Conservation (phyloP, 2,329 filamentous ascomycete genomes). For the Aspergillus versicolor region DNA sequence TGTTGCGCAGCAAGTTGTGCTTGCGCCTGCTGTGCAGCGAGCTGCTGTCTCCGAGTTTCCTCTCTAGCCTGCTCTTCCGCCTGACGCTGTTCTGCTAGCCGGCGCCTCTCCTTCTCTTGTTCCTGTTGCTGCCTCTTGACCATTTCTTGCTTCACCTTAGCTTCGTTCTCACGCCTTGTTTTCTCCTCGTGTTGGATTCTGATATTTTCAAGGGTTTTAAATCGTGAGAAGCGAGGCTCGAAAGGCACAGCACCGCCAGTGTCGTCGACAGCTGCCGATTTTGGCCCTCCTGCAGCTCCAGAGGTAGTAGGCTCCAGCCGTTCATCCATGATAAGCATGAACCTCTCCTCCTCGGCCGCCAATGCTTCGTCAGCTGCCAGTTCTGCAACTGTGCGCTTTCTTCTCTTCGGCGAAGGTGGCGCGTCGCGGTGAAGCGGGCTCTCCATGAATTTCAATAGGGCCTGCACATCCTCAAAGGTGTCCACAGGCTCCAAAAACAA, state of each 20-base stretch:
- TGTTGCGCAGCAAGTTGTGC: constrained; percentile 42
- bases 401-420: constrained; percentile 79
- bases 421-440: constrained; percentile 75
- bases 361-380: constrained; percentile 92
- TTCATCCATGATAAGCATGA: constrained; percentile 91
- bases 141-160: constrained; percentile 51
- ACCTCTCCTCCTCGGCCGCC: constrained; percentile 83
- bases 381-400: constrained; percentile 92
- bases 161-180: constrained; percentile 48
- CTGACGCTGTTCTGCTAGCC: constrained; percentile 44
- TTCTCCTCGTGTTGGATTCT: constrained; percentile 74
- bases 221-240: constrained; percentile 83
- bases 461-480: constrained; percentile 66
- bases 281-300: constrained; percentile 56
- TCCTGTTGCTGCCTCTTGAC: constrained; percentile 49
- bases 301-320: constrained; percentile 64
- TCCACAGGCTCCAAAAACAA: constrained; percentile 76
- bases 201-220: constrained; percentile 87
- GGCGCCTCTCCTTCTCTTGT: constrained; percentile 49
- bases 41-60: constrained; percentile 39
- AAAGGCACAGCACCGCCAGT: constrained; percentile 71
- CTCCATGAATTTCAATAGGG: constrained; percentile 67
- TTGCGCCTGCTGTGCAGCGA: constrained; percentile 49
- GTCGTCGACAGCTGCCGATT: constrained; percentile 69
- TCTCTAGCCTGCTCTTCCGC: constrained; percentile 45